Conservation (phyloP, 306 rosid species). For the Quercus dentata region DNA sequence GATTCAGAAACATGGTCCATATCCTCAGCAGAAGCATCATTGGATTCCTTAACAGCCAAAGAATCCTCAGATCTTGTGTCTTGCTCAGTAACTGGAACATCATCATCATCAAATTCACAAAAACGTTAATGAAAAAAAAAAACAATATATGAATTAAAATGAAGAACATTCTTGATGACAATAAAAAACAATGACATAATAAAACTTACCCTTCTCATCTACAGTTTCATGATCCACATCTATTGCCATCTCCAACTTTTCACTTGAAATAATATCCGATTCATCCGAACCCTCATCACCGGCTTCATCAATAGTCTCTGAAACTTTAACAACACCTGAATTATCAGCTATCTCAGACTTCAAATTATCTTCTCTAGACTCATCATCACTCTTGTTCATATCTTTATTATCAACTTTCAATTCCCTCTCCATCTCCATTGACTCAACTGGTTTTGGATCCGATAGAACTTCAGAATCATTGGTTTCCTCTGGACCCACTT, state of each 20-base stretch:
- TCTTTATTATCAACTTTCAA: neutral
- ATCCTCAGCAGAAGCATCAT: neutral
- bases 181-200: neutral
- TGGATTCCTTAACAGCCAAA: neutral
- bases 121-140: neutral
- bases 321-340: neutral
- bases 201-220: constrained; percentile 23
- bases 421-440: neutral
- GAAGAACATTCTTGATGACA: neutral
- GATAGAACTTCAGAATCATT: constrained; percentile 36
- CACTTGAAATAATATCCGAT: neutral
- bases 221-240: neutral
- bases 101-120: neutral
- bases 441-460: constrained; percentile 2
- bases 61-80: neutral
- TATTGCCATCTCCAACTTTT: constrained; percentile 5
- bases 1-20: constrained; percentile 9
- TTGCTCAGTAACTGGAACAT: neutral
- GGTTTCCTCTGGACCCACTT: constrained; percentile 17
- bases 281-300: constrained; percentile 7
- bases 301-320: neutral
- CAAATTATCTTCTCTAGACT: neutral
- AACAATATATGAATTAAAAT: neutral
- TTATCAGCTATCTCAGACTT: neutral
- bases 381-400: constrained; percentile 1